These are phyloP conservation scores for Didymella sp. DNA, from an alignment of 2,329 filamentous ascomycete genomes.

Conservation along the genomic window DNA sequence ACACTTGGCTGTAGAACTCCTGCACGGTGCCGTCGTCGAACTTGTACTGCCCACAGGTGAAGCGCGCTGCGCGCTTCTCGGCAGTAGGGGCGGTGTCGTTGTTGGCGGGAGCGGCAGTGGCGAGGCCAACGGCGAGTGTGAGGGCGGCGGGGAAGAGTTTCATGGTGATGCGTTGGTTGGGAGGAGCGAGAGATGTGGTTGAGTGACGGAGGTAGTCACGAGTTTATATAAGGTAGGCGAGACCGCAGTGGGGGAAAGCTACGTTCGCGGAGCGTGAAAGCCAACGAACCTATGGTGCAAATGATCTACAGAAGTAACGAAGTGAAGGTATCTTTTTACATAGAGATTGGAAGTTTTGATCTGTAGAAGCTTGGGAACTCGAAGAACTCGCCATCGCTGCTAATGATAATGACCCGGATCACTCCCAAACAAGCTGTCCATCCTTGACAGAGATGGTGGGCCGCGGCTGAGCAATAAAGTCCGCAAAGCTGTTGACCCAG, in stretches of 20 bases:
- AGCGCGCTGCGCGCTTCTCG: neutral
- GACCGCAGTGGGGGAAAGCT: neutral
- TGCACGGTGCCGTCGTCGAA: constrained; percentile 14
- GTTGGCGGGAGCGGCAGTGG: neutral
- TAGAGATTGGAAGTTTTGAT: neutral
- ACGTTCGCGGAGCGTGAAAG: neutral
- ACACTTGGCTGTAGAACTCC: constrained; percentile 18
- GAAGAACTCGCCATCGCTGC: too few species aligned
- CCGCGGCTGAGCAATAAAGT: neutral
- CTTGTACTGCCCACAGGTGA: constrained; percentile 17
- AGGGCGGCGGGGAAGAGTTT: neutral
- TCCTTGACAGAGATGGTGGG: neutral
- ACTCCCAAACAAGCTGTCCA: neutral
- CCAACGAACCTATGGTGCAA: neutral
- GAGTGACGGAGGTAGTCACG: neutral
- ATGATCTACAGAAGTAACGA: neutral
- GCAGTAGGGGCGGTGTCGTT: neutral
- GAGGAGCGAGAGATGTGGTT: neutral
- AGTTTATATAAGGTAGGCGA: neutral
- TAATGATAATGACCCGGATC: neutral
- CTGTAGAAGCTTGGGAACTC: neutral
- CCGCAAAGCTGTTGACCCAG: neutral
- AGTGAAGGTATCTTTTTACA: neutral
- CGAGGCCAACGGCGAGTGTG: neutral
- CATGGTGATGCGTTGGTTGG: neutral